Conservation (phyloP, 2,329 filamentous ascomycete species). For the Colletotrichum viniferum region DNA sequence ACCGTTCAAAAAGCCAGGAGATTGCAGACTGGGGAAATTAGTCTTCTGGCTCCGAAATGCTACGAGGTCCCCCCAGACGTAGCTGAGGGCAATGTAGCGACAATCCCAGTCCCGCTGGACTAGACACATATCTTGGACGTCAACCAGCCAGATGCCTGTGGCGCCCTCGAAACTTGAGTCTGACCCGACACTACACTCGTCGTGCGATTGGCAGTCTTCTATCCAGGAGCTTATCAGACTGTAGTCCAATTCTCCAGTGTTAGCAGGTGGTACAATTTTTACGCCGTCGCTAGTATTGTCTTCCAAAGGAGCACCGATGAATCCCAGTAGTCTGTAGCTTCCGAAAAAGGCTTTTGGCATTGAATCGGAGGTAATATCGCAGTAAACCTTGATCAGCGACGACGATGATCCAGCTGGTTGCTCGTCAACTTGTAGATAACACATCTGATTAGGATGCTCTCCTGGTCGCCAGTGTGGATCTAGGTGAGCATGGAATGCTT, state of each 20-base stretch:
- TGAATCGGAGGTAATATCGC: background rate
- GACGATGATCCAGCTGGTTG: background rate
- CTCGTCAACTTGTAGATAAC: background rate
- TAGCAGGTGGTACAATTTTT: background rate
- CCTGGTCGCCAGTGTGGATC: background rate
- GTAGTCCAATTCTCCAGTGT: background rate
- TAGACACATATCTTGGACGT: background rate
- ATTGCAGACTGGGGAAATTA: background rate
- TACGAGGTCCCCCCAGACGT: background rate
- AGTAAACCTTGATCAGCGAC: background rate
- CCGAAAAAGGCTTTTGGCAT: background rate
- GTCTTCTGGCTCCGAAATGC: background rate
- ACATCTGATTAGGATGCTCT: background rate
- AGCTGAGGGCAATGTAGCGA: background rate
- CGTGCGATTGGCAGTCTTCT: background rate
- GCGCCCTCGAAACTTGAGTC: background rate
- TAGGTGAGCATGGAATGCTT: background rate
- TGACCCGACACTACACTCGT: background rate
- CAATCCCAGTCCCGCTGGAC: background rate
- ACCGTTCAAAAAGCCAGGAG: background rate
- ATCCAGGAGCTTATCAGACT: background rate
- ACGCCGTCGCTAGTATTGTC: fast-evolving
- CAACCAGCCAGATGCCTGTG: background rate
- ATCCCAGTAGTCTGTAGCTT: background rate
- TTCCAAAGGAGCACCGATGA: background rate